Evolutionary conservation across 2,329 filamentous ascomycete species (phyloP), one percentile per base, ranked within the genome.

Genomic region (Colletotrichum caudatum): DNA sequence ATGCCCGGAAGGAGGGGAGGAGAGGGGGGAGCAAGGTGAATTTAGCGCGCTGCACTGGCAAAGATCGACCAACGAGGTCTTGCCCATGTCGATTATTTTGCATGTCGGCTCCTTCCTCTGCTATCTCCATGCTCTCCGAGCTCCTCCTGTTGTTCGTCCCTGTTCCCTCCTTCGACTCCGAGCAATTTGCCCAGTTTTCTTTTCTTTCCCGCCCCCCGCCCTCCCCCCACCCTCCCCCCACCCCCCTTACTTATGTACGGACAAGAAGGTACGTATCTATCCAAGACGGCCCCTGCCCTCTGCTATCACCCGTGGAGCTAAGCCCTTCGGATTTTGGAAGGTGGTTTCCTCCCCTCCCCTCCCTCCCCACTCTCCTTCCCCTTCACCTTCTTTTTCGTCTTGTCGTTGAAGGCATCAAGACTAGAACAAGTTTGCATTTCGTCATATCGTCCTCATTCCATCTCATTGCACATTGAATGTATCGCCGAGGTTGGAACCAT

Each of bases 161-260:
- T 62, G 39, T 51, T 67, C 41, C 63, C 51, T 62, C 50, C 62
- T 61, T 46, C 39, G 46, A 33, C n/a, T 48, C 57, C 39, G 20
- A 29, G 9, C 23, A 23, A 23, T 39, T 39, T 35, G 12, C 12
- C 12, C 9, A n/a, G 6, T 6, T 56, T 56, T 46, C 37, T 41
- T 48, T n/a, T 48, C 9, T 6, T 48, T 51, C n/a, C 59, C 44
- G 29, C 11, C 29, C 5, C 11, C 18, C n/a, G n/a, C 33, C n/a
- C 18, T 8, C 44, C 59, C n/a, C 20, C 20, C 11, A 12, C 8
- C 39, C 16, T 26, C 8, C 39, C 5, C 26, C 18, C 41, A 18
- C 5, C 16, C 18, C 16, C 14, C 12, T 6, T 11, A 3, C 41
- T 18, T 46, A n/a, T n/a, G n/a, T n/a, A n/a, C n/a, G n/a, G n/a